phyloP scores from a whole-genome alignment of 352 stramenopile genomes.

The Phytophthora idaei region DNA sequence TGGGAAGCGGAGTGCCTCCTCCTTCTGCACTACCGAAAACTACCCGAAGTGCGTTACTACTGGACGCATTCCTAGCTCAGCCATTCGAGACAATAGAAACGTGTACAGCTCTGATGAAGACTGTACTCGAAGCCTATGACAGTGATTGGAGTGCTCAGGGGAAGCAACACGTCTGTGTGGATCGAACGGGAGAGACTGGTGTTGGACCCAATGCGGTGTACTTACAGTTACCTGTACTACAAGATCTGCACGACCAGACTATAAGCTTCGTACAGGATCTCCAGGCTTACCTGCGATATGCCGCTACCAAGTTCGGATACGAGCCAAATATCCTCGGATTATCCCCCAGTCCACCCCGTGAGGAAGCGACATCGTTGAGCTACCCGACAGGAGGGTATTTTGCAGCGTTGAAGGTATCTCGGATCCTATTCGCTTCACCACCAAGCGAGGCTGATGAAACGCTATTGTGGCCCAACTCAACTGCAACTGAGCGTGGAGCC shows the following conservation, averaged over 20 bases:
- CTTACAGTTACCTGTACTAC: constrained; percentile 44
- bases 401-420: constrained; percentile 24
- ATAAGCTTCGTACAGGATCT: constrained; percentile 41
- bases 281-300: constrained; percentile 57
- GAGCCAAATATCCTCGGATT: constrained; percentile 46
- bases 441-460: constrained; percentile 10
- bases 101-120: constrained; percentile 37
- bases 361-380: constrained; percentile 1
- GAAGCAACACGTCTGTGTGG: constrained; percentile 18
- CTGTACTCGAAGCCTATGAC: constrained; percentile 27
- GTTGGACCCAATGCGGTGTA: constrained; percentile 28
- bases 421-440: constrained; percentile 30
- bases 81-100: constrained; percentile 37
- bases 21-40: constrained; percentile 19
- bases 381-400: constrained; percentile 38
- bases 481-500: constrained; percentile 24
- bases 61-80: constrained; percentile 59
- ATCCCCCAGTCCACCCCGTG: constrained; percentile 2
- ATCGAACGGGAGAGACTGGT: constrained; percentile 32
- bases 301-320: constrained; percentile 60
- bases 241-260: constrained; percentile 30
- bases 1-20: constrained; percentile 11
- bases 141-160: constrained; percentile 34
- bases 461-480: constrained; percentile 29
- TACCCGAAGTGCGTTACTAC: constrained; percentile 42